A percentile compares a stretch with the other conserved stretches of the same genome.
Evolutionary conservation across 1,139 yeast species (phyloP).

Genomic region (Sugiyamaella sp.): DNA sequence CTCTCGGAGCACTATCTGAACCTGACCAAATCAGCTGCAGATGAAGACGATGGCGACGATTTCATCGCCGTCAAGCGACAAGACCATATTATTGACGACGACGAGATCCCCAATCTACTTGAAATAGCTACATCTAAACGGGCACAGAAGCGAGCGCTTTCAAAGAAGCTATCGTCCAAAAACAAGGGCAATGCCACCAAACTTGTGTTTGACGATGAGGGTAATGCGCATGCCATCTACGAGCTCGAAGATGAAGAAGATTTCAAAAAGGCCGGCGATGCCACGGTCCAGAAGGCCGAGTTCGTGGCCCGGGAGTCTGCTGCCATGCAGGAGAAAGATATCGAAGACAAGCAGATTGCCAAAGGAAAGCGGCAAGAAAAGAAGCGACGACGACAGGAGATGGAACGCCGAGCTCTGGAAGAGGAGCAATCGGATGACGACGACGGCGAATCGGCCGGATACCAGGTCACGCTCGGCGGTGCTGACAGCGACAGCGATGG

Average conservation of each 20-base stretch:
- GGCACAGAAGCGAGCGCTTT: constrained; percentile 82
- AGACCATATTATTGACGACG: constrained; percentile 69
- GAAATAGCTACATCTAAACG: constrained; percentile 72
- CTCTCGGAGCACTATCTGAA: constrained; percentile 84
- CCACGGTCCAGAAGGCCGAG: constrained; percentile 63
- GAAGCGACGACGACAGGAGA: constrained; percentile 85
- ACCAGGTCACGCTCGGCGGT: constrained; percentile 40
- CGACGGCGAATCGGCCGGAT: constrained; percentile 43
- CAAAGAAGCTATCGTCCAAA: constrained; percentile 71
- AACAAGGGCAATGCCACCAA: constrained; percentile 72
- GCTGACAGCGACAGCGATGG: constrained; percentile 34
- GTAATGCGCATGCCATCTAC: constrained; percentile 83
- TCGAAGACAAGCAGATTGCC: constrained; percentile 79
- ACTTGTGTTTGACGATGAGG: constrained; percentile 90
- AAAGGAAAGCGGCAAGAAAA: constrained; percentile 81
- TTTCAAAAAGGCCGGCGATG: constrained; percentile 77
- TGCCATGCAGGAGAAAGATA: constrained; percentile 71
- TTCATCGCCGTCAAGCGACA: constrained; percentile 78
- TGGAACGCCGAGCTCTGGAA: constrained; percentile 59
- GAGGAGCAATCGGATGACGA: constrained; percentile 47
- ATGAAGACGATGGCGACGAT: constrained; percentile 68
- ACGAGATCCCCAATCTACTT: constrained; percentile 60
- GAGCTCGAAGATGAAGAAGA: constrained; percentile 91
- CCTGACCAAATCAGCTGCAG: constrained; percentile 48
- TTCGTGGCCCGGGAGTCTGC: constrained; percentile 69